Conservation (phyloP, 441 rosid genomes). For the Melastoma candidum region DNA sequence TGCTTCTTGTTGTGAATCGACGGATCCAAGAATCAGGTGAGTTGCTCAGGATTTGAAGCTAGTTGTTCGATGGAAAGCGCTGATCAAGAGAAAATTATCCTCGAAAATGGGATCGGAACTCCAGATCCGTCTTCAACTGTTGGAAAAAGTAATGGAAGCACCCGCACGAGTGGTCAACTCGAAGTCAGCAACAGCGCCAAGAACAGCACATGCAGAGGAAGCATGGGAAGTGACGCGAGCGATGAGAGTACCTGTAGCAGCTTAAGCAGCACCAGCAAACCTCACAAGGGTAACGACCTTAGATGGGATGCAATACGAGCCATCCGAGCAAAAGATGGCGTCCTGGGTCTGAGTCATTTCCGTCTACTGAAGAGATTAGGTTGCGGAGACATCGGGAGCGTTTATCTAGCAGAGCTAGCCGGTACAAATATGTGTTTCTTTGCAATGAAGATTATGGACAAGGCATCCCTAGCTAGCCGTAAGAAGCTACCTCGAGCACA, state of each 20-base stretch:
- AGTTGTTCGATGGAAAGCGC: too few relatives aligned
- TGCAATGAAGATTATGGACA: constrained; percentile 98
- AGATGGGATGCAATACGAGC: constrained; percentile 95
- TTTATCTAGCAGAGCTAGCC: constrained; percentile 80
- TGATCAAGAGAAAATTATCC: too few relatives aligned
- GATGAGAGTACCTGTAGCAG: constrained; percentile 99
- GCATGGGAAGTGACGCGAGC: constrained; percentile 86
- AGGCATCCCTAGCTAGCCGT: constrained; percentile 87
- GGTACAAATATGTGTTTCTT: constrained; percentile 72
- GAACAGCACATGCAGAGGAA: constrained; percentile 82
- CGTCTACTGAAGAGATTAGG: constrained; percentile 85
- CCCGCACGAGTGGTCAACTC: too few relatives aligned
- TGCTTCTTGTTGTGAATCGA: too few relatives aligned
- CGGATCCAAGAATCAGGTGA: too few relatives aligned
- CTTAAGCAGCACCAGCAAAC: constrained; percentile 71
- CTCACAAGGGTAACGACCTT: constrained; percentile 96
- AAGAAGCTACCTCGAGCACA: constrained; percentile 91
- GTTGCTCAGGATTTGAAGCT: too few relatives aligned
- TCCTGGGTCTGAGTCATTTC: constrained; percentile 89
- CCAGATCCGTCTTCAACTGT: too few relatives aligned
- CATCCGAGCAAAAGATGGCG: constrained; percentile 70
- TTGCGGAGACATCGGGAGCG: constrained; percentile 96
- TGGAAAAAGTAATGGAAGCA: too few relatives aligned
- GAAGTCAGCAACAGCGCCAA: constrained; percentile 33
- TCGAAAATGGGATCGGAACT: too few relatives aligned